phyloP scores from a whole-genome alignment of 768 basidiomycete species.

The Paxillus involutus region DNA sequence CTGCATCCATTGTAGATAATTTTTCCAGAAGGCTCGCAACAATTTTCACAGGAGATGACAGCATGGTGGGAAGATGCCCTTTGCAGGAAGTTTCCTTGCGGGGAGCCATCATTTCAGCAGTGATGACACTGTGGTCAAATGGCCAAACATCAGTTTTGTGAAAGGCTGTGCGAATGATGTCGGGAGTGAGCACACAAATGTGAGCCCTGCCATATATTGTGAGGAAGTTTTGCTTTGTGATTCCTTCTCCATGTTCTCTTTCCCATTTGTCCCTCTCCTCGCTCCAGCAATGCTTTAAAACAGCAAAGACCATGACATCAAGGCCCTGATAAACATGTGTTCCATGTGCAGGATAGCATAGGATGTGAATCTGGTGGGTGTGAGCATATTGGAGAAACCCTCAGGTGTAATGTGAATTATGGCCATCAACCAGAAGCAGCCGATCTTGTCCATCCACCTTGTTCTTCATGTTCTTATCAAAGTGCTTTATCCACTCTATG shows the following conservation, averaged over 20 bases:
- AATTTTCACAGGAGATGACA: too few species aligned
- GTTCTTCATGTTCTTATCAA: conserved; percentile 34
- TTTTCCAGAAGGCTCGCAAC: too few species aligned
- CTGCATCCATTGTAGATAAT: too few species aligned
- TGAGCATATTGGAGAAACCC: conserved; percentile 27
- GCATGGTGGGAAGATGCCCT: too few species aligned
- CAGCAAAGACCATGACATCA: conserved; percentile 36
- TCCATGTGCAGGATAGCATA: conserved; percentile 43
- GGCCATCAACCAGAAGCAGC: conserved; percentile 16
- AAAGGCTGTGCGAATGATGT: conserved; percentile 23
- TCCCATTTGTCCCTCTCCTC: conserved; percentile 36
- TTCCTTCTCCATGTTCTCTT: conserved; percentile 8
- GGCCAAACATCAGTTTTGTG: conserved; percentile 27
- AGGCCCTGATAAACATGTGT: conserved; percentile 46
- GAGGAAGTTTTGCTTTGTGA: conserved; percentile 38
- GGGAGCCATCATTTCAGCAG: conserved; percentile 17
- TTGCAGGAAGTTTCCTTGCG: conserved; percentile 4
- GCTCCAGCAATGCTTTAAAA: conserved; percentile 29
- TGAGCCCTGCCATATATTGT: conserved; percentile 35
- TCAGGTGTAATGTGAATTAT: conserved; percentile 28
- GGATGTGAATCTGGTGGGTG: conserved; percentile 26
- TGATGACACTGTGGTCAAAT: conserved; percentile 19
- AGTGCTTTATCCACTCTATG: conserved; percentile 25
- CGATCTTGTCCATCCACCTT: conserved; percentile 15
- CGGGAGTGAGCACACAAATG: conserved; percentile 25